Percentiles rank a stretch among this genome's conserved stretches.
Conservation (phyloP, 2,329 filamentous ascomycete species). For the Colletotrichum scovillei region DNA sequence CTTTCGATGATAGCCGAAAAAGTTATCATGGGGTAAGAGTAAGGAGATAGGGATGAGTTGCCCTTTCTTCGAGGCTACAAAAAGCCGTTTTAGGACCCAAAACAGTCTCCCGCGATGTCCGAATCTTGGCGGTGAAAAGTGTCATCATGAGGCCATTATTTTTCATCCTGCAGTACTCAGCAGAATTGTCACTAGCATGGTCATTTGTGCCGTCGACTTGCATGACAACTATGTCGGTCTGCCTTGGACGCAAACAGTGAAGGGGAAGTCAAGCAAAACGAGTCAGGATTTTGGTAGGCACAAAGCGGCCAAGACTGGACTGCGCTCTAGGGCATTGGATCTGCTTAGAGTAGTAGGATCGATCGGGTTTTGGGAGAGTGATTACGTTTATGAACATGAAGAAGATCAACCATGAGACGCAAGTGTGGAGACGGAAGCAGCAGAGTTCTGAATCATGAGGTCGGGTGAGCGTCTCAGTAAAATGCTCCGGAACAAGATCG, state of each 20-base stretch:
- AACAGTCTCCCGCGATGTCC: neutral
- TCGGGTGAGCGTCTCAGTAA: neutral
- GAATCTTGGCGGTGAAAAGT: neutral
- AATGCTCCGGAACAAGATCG: neutral
- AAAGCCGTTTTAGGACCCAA: no score
- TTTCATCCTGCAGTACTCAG: neutral
- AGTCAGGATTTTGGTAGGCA: neutral
- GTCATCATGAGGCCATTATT: neutral
- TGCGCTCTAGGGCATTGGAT: neutral
- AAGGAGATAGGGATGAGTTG: no score
- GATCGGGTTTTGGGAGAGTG: neutral
- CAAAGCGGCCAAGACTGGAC: neutral
- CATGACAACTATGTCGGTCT: neutral
- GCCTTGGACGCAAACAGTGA: neutral
- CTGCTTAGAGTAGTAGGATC: neutral
- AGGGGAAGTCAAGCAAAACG: neutral
- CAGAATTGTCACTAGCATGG: neutral
- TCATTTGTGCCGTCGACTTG: neutral
- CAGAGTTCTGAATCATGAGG: conserved; percentile 17
- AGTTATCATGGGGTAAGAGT: no score
- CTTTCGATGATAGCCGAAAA: no score
- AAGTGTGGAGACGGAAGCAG: neutral
- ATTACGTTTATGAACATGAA: neutral
- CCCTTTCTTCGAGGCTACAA: no score
- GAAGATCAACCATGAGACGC: neutral